phyloP scores from a whole-genome alignment of 2,329 filamentous ascomycete species.

The Pestalotiopsis sp. region DNA sequence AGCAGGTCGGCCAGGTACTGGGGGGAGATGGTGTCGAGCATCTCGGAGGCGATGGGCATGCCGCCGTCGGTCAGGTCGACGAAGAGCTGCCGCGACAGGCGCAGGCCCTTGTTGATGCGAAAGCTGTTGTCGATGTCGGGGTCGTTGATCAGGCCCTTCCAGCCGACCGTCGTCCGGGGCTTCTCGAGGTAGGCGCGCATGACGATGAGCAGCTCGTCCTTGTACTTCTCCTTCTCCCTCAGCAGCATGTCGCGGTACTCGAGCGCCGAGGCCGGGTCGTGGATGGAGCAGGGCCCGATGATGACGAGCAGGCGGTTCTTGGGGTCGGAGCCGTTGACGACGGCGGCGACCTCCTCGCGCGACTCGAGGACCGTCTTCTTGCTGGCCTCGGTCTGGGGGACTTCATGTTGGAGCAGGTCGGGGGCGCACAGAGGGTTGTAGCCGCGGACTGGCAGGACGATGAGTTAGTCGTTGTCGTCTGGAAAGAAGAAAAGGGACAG shows the following conservation, averaged over 20 bases:
- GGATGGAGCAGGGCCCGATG: constrained; percentile 94
- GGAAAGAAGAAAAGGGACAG: background rate
- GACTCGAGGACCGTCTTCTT: constrained; percentile 63
- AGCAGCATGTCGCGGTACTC: constrained; percentile 90
- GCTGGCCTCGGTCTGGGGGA: constrained; percentile 62
- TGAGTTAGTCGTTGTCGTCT: background rate
- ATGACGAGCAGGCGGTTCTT: constrained; percentile 70
- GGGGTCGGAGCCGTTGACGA: constrained; percentile 68
- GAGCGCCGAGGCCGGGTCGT: constrained; percentile 87
- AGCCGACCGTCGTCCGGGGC: constrained; percentile 94
- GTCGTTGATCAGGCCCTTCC: constrained; percentile 99
- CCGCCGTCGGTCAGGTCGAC: constrained; percentile 88
- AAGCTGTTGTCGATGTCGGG: constrained; percentile 98
- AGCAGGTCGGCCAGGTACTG: constrained; percentile 94
- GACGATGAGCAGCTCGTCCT: constrained; percentile 87
- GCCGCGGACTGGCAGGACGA: constrained; percentile 65
- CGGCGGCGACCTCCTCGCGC: constrained; percentile 66
- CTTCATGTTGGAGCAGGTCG: constrained; percentile 93
- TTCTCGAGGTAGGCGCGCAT: constrained; percentile 99
- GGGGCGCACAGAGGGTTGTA: constrained; percentile 94
- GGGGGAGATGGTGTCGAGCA: constrained; percentile 97
- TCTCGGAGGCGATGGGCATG: constrained; percentile 96
- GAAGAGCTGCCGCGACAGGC: constrained; percentile 85
- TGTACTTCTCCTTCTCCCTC: constrained; percentile 82
- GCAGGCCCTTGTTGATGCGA: constrained; percentile 97